Evolutionary conservation across 1,284 basidiomycete genomes (phyloP).

Genomic region (Hemileia vastatrix): DNA sequence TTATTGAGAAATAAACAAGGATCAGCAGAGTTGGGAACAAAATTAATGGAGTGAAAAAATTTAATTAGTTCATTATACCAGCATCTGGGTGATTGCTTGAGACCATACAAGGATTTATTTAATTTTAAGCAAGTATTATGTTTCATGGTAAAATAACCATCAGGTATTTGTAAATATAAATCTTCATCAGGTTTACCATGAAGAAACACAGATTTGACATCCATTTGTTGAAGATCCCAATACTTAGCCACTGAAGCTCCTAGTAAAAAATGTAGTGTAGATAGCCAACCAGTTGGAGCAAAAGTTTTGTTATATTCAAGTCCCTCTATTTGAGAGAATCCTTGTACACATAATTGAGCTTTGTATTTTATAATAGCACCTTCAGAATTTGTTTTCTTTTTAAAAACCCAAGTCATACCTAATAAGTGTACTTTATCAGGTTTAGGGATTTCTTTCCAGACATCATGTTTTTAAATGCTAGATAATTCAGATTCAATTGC

Average conservation of each 20-base stretch:
- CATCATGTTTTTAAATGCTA: background rate
- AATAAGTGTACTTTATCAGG: background rate
- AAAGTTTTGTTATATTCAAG: too few relatives aligned
- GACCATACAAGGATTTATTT: slow-evolving; percentile 1
- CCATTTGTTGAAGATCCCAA: too few relatives aligned
- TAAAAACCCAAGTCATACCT: background rate
- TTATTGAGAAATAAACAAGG: slow-evolving; percentile 1
- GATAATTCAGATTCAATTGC: background rate
- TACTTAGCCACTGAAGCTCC: too few relatives aligned
- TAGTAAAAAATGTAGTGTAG: too few relatives aligned
- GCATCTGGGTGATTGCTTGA: background rate
- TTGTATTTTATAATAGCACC: too few relatives aligned
- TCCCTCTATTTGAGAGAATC: too few relatives aligned
- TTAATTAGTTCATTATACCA: background rate
- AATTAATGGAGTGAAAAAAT: background rate
- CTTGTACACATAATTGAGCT: too few relatives aligned
- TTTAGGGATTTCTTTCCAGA: background rate
- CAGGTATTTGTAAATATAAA: too few relatives aligned
- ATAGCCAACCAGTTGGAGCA: too few relatives aligned
- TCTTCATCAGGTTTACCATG: too few relatives aligned
- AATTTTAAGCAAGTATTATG: background rate
- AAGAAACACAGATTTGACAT: too few relatives aligned
- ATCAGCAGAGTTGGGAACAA: background rate
- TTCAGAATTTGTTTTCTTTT: background rate
- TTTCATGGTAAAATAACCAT: too few relatives aligned